Conservation (phyloP, 345 rosid genomes). For the Acer saccharum region DNA sequence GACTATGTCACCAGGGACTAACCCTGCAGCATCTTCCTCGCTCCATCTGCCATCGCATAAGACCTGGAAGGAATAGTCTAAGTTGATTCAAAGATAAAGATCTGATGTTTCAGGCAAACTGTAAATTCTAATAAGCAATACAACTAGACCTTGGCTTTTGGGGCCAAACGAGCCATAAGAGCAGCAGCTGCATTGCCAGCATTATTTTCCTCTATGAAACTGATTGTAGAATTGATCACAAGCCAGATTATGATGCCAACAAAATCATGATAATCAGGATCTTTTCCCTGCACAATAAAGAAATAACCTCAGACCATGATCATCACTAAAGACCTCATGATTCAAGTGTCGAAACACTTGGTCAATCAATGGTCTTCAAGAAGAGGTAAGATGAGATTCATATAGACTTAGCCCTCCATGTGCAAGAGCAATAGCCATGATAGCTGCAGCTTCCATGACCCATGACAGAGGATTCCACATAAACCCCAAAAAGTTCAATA, state of each 20-base stretch:
- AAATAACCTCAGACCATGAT: neutral
- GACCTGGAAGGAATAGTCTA: too few species aligned
- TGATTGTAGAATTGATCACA: constrained; percentile 33
- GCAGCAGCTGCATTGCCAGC: constrained; percentile 76
- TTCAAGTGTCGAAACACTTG: too few species aligned
- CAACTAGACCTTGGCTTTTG: constrained; percentile 51
- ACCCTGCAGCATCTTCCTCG: too few species aligned
- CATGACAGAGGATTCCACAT: constrained; percentile 79
- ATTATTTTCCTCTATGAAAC: constrained; percentile 69
- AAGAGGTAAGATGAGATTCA: too few species aligned
- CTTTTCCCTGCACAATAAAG: constrained; percentile 45
- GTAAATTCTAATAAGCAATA: neutral
- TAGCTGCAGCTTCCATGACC: constrained; percentile 81
- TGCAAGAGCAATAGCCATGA: constrained; percentile 68
- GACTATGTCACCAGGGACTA: too few species aligned
- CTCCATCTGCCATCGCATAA: too few species aligned
- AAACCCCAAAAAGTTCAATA: constrained; percentile 59
- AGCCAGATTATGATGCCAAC: constrained; percentile 33
- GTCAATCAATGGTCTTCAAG: neutral
- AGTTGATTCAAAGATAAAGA: too few species aligned
- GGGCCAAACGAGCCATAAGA: constrained; percentile 72
- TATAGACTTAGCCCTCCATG: constrained; percentile 57
- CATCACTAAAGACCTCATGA: neutral
- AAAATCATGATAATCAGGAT: constrained; percentile 60
- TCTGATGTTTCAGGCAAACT: too few species aligned